Evolutionary conservation across 495 filamentous ascomycete species (phyloP).

Genomic region (Choiromyces venosus): DNA sequence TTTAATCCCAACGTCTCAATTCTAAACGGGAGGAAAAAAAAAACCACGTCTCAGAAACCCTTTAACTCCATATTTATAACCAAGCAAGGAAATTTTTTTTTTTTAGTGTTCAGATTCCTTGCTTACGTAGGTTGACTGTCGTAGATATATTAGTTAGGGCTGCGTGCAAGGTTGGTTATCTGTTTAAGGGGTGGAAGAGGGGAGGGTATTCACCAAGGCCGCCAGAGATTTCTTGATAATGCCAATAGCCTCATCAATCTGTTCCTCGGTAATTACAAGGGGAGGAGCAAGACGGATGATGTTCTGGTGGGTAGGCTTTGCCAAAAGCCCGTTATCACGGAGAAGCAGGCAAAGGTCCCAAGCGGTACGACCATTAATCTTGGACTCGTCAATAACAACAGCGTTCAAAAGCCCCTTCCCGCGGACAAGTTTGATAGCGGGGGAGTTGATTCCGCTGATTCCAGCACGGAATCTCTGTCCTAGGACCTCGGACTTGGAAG

Average conservation of each 20-base stretch:
- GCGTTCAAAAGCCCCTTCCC: slow-evolving; percentile 95
- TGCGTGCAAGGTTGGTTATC: neutral
- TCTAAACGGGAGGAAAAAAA: neutral
- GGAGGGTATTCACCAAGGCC: slow-evolving; percentile 45
- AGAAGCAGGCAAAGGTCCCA: slow-evolving; percentile 96
- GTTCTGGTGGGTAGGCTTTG: slow-evolving; percentile 97
- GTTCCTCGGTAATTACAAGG: slow-evolving; percentile 74
- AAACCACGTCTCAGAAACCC: neutral
- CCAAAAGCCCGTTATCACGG: slow-evolving; percentile 92
- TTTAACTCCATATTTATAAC: neutral
- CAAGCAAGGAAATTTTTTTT: too few relatives aligned
- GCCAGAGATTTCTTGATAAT: slow-evolving; percentile 72
- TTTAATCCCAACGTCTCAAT: neutral
- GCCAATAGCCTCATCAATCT: slow-evolving; percentile 69
- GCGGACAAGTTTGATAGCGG: slow-evolving; percentile 74
- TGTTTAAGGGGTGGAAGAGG: neutral
- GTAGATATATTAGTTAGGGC: neutral
- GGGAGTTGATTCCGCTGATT: slow-evolving; percentile 61
- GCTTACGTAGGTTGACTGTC: neutral
- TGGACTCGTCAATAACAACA: slow-evolving; percentile 88
- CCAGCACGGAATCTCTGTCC: slow-evolving; percentile 81
- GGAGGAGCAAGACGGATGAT: slow-evolving; percentile 94
- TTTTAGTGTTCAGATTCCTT: neutral
- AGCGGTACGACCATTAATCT: slow-evolving; percentile 77
- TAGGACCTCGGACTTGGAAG: slow-evolving; percentile 70